Evolutionary conservation across 345 rosid genomes (phyloP).

Genomic region (Populus alba): DNA sequence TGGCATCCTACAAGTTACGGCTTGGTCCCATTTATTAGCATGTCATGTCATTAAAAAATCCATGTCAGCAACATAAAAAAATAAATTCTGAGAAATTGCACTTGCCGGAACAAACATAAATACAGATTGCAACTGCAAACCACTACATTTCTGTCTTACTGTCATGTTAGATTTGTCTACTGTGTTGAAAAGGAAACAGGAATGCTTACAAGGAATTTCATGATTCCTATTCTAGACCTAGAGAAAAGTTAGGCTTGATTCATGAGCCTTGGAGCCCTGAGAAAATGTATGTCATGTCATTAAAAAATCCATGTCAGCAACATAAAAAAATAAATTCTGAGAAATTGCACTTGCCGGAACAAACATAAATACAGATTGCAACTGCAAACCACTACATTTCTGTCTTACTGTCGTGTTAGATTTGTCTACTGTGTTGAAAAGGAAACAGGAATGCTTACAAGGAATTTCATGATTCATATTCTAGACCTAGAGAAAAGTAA

Average conservation of each 20-base stretch:
- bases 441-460: neutral
- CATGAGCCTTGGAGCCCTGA: conserved; percentile 50
- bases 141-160: neutral
- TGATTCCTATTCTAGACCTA: neutral
- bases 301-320: too few species aligned
- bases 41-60: too few species aligned
- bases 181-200: neutral
- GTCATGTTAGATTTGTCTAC: neutral
- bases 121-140: neutral
- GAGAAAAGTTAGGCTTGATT: neutral
- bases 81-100: too few species aligned
- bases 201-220: neutral
- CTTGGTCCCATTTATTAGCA: too few species aligned
- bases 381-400: neutral
- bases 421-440: neutral
- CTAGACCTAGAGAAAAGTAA: neutral
- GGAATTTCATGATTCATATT: neutral
- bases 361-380: neutral
- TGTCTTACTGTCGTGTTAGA: neutral
- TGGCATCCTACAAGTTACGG: too few species aligned
- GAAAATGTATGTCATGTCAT: conserved; percentile 25
- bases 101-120: neutral
- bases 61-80: too few species aligned
- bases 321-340: too few species aligned
- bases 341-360: neutral